Percentiles rank a stretch among this genome's conserved stretches.
These are phyloP conservation scores for Gastrolobium villosum DNA, from an alignment of 306 rosid species.

Conservation along the genomic window DNA sequence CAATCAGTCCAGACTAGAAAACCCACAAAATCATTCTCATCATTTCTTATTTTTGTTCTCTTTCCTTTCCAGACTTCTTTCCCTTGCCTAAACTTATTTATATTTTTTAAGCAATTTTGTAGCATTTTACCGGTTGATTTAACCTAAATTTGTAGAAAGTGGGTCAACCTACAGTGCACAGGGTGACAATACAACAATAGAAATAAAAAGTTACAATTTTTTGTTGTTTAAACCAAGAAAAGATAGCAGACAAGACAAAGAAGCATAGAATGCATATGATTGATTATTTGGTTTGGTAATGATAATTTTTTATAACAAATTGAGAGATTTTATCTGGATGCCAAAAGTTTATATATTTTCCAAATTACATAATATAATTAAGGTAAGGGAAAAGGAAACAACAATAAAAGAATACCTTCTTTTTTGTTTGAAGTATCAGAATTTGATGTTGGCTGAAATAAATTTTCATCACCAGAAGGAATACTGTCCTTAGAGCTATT, in stretches of 20 bases:
- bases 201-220: conserved; percentile 2
- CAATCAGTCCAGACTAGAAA: background rate
- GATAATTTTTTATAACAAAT: background rate
- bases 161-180: background rate
- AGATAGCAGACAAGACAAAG: conserved; percentile 17
- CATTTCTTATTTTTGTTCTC: conserved; percentile 2
- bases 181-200: conserved; percentile 17
- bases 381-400: conserved; percentile 28
- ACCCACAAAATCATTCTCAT: conserved; percentile 1
- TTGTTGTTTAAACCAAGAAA: background rate
- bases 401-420: conserved; percentile 48
- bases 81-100: background rate
- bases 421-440: conserved; percentile 43
- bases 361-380: background rate
- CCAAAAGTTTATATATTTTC: conserved; percentile 3
- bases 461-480: conserved; percentile 48
- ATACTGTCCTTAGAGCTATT: conserved; percentile 49
- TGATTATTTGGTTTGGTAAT: conserved; percentile 15
- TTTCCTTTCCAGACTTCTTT: conserved; percentile 12
- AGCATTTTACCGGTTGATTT: conserved; percentile 23
- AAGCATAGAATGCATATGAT: conserved; percentile 34
- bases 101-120: background rate
- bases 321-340: background rate
- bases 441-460: conserved; percentile 47
- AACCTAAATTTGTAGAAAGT: conserved; percentile 6